phyloP scores from a whole-genome alignment of 495 filamentous ascomycete species.

The Aspergillus saccharolyticus region DNA sequence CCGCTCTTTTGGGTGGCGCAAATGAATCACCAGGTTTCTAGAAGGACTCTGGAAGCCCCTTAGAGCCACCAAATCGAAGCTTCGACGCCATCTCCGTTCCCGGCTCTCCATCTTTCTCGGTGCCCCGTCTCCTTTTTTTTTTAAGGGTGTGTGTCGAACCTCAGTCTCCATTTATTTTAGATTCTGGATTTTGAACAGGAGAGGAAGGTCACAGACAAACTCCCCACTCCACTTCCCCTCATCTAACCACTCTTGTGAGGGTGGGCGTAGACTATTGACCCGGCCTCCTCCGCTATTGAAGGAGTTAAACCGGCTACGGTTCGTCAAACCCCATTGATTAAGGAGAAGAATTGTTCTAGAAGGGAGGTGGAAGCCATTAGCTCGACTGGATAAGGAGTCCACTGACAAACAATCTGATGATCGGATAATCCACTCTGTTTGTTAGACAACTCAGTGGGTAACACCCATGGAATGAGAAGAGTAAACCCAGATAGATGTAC shows the following conservation, averaged over 20 bases:
- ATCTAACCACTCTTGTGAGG: neutral
- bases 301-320: neutral
- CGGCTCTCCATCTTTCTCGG: neutral
- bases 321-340: neutral
- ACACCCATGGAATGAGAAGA: neutral
- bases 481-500: neutral
- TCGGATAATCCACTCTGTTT: neutral
- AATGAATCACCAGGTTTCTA: slow-evolving; percentile 18
- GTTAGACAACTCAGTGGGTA: neutral
- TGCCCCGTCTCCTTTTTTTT: neutral
- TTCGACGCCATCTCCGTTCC: slow-evolving; percentile 13
- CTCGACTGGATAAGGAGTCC: neutral
- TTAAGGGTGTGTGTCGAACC: neutral
- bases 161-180: neutral
- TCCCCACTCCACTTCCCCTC: neutral
- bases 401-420: neutral
- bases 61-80: slow-evolving; percentile 18
- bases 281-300: slow-evolving; percentile 16
- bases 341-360: neutral
- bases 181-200: slow-evolving; percentile 2
- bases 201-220: neutral
- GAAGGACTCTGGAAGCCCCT: slow-evolving; percentile 27
- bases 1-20: neutral
- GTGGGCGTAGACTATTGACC: slow-evolving; percentile 15
- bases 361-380: neutral